Base-by-base conservation (phyloP, 139 green algal genomes). In the Gonium pectorale region DNA sequence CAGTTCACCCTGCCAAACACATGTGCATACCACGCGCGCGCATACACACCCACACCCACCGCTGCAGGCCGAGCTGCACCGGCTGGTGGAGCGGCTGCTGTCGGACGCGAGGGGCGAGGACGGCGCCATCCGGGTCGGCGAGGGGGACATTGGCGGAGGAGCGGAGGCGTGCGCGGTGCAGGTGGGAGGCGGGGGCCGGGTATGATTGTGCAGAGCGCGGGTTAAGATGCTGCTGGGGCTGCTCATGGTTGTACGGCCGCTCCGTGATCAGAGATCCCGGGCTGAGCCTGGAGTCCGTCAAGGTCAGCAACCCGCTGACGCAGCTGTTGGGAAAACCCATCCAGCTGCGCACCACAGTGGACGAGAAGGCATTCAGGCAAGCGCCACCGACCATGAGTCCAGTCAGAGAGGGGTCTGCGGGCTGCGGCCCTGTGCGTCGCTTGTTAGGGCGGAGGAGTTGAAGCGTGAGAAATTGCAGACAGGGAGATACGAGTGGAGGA, bases 221-320 rank as follows among this genome's bases (percentile, higher is more conserved):
- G n/a, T n/a, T n/a, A n/a, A n/a, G n/a, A n/a, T n/a, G n/a, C n/a
- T n/a, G n/a, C n/a, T n/a, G n/a, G n/a, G n/a, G n/a, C n/a, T n/a
- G n/a, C n/a, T n/a, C n/a, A n/a, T n/a, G n/a, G n/a, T n/a, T 90
- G 3, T 85, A 87, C 51, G 86, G 80, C 54, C n/a, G 56, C 37
- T 6, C 19, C 24, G 27, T 35, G 8, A 37, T 74, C 24, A 38
- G 67, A 7, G 2, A 1, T 13, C 64, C 64, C 35, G 64, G 64
- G 19, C 64, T 71, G 35, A 51, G 11, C 35, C 5, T 46, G 9
- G 35, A 56, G 38, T 6, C 4, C 24, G 40, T 54, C 26, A 24
- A 35, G n/a, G 21, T 15, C 40, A 33, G 21, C 67, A 52, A 52
- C 67, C 8, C 5, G 24, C 6, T 74, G 5, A 54, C 67, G 4